phyloP scores from a whole-genome alignment of 371 early-diverging fungal genomes.

The Mortierella sp. region DNA sequence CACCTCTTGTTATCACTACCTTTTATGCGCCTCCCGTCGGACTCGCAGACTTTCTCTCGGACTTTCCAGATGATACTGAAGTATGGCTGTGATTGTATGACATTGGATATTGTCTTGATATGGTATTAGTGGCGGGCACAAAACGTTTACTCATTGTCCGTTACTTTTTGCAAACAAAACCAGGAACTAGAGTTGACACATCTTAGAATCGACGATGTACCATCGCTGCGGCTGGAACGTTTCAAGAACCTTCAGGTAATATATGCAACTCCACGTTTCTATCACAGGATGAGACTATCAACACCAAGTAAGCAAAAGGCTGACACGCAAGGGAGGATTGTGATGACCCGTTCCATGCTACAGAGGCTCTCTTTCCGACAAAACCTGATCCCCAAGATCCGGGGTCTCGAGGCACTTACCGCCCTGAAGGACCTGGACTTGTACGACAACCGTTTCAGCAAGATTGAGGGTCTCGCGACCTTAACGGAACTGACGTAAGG shows the following conservation, averaged over 20 bases:
- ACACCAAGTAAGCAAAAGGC: no score
- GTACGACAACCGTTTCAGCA: conserved; percentile 94
- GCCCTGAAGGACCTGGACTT: conserved; percentile 84
- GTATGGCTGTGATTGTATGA: conserved; percentile 19
- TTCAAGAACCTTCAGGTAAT: conserved; percentile 82
- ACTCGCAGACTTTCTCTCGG: conserved; percentile 64
- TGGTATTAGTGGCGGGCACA: no score
- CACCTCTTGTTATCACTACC: no score
- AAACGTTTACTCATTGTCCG: background rate
- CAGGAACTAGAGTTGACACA: conserved; percentile 88
- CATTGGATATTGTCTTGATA: no score
- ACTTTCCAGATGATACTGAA: conserved; percentile 61
- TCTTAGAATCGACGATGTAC: conserved; percentile 73
- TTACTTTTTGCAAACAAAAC: background rate
- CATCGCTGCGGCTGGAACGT: conserved; percentile 70
- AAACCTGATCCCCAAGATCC: conserved; percentile 86
- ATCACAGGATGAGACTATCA: no score
- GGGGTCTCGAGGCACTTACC: conserved; percentile 67
- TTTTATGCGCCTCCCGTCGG: no score
- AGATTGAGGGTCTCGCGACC: conserved; percentile 73
- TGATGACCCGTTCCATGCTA: background rate
- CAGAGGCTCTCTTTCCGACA: conserved; percentile 89
- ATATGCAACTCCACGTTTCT: no score
- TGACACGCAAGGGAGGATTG: no score
- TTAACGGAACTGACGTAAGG: conserved; percentile 74